Evolutionary conservation across 2,329 filamentous ascomycete genomes (phyloP), one percentile per base, ranked within the genome.

Genomic region (Nemania sp.): DNA sequence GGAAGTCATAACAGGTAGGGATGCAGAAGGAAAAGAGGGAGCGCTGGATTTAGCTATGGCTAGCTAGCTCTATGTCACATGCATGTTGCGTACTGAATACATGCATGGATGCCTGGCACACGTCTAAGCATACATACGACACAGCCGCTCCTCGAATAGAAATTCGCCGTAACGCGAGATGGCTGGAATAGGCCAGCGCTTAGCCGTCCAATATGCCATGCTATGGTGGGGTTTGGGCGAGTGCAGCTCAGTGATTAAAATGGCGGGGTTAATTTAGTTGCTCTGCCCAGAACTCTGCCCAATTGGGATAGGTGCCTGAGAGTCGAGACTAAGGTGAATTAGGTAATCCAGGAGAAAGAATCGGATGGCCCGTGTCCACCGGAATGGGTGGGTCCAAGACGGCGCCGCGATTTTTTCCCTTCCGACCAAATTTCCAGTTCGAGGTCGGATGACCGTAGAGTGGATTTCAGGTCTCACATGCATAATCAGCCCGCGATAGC

Each of bases 181-280:
- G 28, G 46, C 54, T 34, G 34, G 22, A 22, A 39, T 28, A 34
- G 19, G 57, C 56, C 48, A 63, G 66, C 65, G 65, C 65, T 68
- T 68, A 68, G 41, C 54, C 22, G 57, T 59, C 61, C 63, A 66
- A 57, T 61, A 56, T 64, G 56, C 54, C 55, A 61, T 57, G 59
- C 52, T 39, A 63, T 65, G 60, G 66, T 62, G 66, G 66, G 66
- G 66, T 57, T 50, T 42, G 40, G 17, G 33, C n/a, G 14, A n/a
- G 4, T 17, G 14, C 6, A 11, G 34, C 5, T 37, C 22, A 11
- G 33, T 23, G 19, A 14, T 20, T 19, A 8, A 19, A n/a, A 8
- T 48, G 42, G 43, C 42, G 44, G 49, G 44, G 47, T 56, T 40
- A 12, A 23, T n/a, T n/a, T n/a, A n/a, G n/a, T n/a, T n/a, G n/a